Evolutionary conservation across 495 filamentous ascomycete genomes (phyloP).

Genomic region (Endocarpon pusillum): DNA sequence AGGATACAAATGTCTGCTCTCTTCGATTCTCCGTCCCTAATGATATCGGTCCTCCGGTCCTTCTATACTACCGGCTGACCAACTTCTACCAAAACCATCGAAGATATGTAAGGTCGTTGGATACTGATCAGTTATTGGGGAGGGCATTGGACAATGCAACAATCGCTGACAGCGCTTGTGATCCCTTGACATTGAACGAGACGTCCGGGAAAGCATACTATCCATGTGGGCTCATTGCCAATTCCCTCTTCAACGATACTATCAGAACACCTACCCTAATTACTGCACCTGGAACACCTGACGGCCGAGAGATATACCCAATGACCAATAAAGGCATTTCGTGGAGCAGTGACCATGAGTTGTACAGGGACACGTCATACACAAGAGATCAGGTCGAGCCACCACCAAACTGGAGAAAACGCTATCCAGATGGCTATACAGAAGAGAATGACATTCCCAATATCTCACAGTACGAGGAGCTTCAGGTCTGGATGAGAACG

Average conservation of each 20-base stretch:
- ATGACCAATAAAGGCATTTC: conserved; percentile 71
- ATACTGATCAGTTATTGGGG: conserved; percentile 67
- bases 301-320: conserved; percentile 31
- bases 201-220: conserved; percentile 56
- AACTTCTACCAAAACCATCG: conserved; percentile 99
- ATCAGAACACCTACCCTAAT: conserved; percentile 44
- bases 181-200: conserved; percentile 45
- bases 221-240: conserved; percentile 90
- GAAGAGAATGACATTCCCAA: conserved; percentile 43
- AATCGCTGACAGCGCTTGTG: conserved; percentile 53
- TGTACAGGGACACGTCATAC: conserved; percentile 60
- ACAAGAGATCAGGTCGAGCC: conserved; percentile 46
- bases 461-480: conserved; percentile 54
- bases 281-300: conserved; percentile 21
- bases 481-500: conserved; percentile 98
- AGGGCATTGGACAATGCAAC: conserved; percentile 38
- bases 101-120: conserved; percentile 81
- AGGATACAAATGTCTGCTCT: conserved; percentile 32
- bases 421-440: conserved; percentile 50
- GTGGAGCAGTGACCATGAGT: conserved; percentile 64
- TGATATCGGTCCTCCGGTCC: conserved; percentile 57
- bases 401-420: conserved; percentile 66
- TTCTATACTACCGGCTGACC: conserved; percentile 85
- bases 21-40: conserved; percentile 66
- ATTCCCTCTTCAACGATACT: conserved; percentile 95